These are phyloP conservation scores for Hypoxylon lienhwacheense DNA, from an alignment of 495 filamentous ascomycete species.

Conservation along the genomic window DNA sequence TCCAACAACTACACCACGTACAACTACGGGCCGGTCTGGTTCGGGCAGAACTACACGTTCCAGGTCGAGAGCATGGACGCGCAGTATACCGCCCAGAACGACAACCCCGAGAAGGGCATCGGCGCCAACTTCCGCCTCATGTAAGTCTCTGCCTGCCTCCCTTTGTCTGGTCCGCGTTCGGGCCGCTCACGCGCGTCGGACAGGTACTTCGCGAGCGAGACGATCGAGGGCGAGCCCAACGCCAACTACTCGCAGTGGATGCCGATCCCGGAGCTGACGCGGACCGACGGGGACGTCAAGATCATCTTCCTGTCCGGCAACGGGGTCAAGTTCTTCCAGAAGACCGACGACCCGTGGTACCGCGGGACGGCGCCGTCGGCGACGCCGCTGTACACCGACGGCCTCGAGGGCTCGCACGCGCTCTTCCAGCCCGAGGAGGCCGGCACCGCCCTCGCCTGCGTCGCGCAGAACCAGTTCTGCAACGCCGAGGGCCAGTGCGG, in stretches of 20 bases:
- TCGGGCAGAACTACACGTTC: background rate
- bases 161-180: no score
- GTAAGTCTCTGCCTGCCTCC: no score
- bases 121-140: no score
- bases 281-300: background rate
- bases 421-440: background rate
- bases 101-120: no score
- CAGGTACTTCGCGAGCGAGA: no score
- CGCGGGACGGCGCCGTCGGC: background rate
- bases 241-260: no score
- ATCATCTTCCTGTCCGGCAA: conserved; percentile 1
- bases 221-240: no score
- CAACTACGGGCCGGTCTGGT: background rate
- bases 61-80: no score
- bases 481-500: background rate
- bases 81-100: no score
- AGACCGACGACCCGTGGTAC: conserved; percentile 12
- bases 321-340: background rate
- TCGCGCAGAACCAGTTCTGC: background rate
- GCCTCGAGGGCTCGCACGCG: background rate
- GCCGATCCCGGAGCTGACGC: background rate
- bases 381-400: background rate
- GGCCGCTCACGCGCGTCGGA: no score
- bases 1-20: background rate
- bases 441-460: background rate